Conservation (phyloP, 1,284 basidiomycete genomes). For the Ustilago xerochloae region DNA sequence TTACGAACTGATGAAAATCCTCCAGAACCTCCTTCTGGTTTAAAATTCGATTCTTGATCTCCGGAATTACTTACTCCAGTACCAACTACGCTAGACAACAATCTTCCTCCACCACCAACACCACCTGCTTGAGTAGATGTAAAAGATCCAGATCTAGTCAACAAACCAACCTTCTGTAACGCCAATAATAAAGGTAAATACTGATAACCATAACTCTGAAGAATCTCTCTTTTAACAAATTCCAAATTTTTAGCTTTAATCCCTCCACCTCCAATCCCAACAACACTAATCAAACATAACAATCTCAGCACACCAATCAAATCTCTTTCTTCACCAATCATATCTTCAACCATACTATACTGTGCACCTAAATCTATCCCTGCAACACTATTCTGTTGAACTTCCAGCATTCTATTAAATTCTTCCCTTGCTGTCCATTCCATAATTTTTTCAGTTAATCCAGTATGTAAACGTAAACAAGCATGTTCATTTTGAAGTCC, state of each 20-base stretch:
- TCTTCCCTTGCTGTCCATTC: constrained; percentile 80
- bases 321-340: constrained; percentile 55
- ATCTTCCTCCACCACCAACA: constrained; percentile 19
- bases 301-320: constrained; percentile 73
- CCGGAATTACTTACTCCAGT: no score
- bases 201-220: constrained; percentile 95
- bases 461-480: constrained; percentile 87
- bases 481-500: constrained; percentile 92
- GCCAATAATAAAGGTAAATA: constrained; percentile 85
- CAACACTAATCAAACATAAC: constrained; percentile 85
- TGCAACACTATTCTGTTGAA: constrained; percentile 94
- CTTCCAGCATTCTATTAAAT: constrained; percentile 91
- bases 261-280: constrained; percentile 74
- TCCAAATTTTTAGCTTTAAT: constrained; percentile 89
- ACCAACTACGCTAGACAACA: constrained; percentile 43
- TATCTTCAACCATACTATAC: constrained; percentile 59
- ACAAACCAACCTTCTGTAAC: constrained; percentile 78
- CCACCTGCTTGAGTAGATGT: neutral
- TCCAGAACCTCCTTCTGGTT: constrained; percentile 51
- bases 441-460: constrained; percentile 89
- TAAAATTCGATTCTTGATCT: no score
- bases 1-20: constrained; percentile 82
- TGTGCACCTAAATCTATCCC: constrained; percentile 54
- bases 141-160: constrained; percentile 56
- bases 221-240: constrained; percentile 86